Evolutionary conservation across 2,329 filamentous ascomycete species (phyloP).

Genomic region (Neoascochyta sp.): DNA sequence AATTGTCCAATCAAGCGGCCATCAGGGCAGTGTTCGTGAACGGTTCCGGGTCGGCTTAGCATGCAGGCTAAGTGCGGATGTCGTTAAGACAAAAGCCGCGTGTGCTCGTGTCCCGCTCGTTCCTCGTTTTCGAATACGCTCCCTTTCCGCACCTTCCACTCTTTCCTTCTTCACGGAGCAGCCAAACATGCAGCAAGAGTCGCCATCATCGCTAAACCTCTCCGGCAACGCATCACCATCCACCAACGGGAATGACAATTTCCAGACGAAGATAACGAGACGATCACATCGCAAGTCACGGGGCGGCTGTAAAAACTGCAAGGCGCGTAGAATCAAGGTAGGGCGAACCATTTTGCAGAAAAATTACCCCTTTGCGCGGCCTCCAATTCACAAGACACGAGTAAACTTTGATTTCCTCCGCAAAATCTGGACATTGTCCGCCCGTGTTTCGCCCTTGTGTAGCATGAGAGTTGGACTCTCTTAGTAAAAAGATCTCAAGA

Average conservation of each 20-base stretch:
- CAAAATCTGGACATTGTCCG: conserved; percentile 1
- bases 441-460: too few relatives aligned
- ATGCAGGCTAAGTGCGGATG: too few relatives aligned
- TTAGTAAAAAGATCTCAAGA: too few relatives aligned
- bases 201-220: conserved; percentile 10
- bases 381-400: too few relatives aligned
- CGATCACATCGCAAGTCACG: conserved; percentile 28
- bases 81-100: background rate
- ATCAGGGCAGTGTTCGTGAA: conserved; percentile 3
- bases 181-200: conserved; percentile 14
- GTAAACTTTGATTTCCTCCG: background rate
- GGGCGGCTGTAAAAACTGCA: conserved; percentile 28
- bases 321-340: conserved; percentile 28
- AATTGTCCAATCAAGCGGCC: too few relatives aligned
- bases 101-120: conserved; percentile 7
- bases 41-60: background rate
- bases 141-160: background rate
- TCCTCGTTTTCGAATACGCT: conserved; percentile 9
- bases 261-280: conserved; percentile 14
- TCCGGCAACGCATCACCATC: conserved; percentile 5
- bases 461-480: too few relatives aligned
- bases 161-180: background rate
- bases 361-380: too few relatives aligned
- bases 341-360: background rate
- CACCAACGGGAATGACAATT: conserved; percentile 5